Evolutionary conservation across 371 early-diverging fungal species (phyloP), one percentile per base, ranked within the genome.

Genomic region (Mucor lusitanicus): DNA sequence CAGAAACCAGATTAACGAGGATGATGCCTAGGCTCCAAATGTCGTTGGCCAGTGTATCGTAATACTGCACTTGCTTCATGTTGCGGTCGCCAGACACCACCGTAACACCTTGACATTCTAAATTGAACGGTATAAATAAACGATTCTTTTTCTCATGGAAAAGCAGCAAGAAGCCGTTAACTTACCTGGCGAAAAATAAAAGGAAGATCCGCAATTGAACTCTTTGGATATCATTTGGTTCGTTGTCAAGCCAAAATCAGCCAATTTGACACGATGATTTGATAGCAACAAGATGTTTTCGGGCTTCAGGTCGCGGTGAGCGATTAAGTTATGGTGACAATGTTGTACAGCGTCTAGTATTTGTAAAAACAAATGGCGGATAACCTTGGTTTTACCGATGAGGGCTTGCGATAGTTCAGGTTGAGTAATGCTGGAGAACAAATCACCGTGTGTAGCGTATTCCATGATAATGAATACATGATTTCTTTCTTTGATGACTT

Each of bases 211-310:
- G 69, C 94, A 93, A 19, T 96, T 95, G 61, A 93, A 88, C 63
- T 95, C 94, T 13, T 76, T 85, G 17, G 93, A 93, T 73, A 76
- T 77, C 4, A 61, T 57, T 37, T 93, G 85, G 17, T 81, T 79
- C 0, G 97, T 96, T 21, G 95, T 87, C 48, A 98, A 85, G 8
- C 97, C 97, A 85, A 97, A 97, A 76, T 97, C 97, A n/a, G 95
- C 89, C 37, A 97, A 81, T 78, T 95, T 94, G 66, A 95, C 76
- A 21, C 72, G 65, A 23, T 79, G 78, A 25, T 77, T 76, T 33
- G 68, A 63, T 57, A 77, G 66, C 50, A 85, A 63, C 32, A 87
- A 72, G 32, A 89, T 84, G 54, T 87, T 89, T 69, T 89, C 89
- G 44, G 92, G 92, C 72, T 91, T 91, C 15, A 91, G 75, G 69